Evolutionary conservation across 192 early-diverging fungal species (phyloP).

Genomic region (Rhizophagus clarus): DNA sequence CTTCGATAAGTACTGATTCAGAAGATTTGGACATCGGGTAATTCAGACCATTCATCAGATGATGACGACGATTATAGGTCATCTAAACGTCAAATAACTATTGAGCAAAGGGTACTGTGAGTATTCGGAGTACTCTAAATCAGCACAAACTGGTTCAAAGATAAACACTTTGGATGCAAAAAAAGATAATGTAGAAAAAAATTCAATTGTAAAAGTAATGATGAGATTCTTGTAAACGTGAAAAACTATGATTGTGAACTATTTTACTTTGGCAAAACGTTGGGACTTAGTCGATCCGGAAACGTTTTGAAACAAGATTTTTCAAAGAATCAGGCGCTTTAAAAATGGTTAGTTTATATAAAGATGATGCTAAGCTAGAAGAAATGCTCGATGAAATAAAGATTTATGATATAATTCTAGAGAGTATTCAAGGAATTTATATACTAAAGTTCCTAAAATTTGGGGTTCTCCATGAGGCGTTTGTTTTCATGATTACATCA

Average conservation of each 20-base stretch:
- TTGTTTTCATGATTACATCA: not conserved
- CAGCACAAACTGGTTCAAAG: too few relatives aligned
- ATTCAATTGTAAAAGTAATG: not conserved
- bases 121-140: too few relatives aligned
- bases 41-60: not conserved
- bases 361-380: not conserved
- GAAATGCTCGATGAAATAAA: not conserved
- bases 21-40: not conserved
- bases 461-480: not conserved
- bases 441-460: not conserved
- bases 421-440: too few relatives aligned
- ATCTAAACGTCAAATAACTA: constrained; percentile 4
- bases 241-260: not conserved
- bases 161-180: too few relatives aligned
- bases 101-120: not conserved
- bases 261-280: not conserved
- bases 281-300: not conserved
- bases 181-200: too few relatives aligned
- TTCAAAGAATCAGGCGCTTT: not conserved
- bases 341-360: not conserved
- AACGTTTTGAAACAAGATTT: not conserved
- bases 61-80: not conserved
- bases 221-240: not conserved
- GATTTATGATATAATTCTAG: not conserved
- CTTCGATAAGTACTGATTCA: not conserved